Percentiles rank a stretch among this genome's conserved stretches.
phyloP scores from a whole-genome alignment of 2,329 filamentous ascomycete genomes.

The Diaporthe sp. region DNA sequence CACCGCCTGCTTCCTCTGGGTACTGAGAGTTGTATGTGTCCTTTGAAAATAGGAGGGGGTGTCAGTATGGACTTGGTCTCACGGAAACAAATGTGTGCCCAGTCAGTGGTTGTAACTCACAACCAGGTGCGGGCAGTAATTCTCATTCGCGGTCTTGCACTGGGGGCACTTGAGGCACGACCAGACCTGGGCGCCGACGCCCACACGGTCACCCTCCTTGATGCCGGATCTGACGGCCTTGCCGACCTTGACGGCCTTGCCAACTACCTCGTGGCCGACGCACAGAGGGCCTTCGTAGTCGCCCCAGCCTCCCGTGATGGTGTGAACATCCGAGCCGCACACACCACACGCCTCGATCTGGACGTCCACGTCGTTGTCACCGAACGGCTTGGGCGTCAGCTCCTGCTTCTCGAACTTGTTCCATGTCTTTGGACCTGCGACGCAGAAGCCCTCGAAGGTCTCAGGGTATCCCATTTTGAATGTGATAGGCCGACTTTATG shows the following conservation, averaged over 20 bases:
- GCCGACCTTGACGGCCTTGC: constrained; percentile 65
- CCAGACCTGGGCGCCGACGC: constrained; percentile 72
- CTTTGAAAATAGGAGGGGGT: neutral
- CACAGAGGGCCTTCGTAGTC: constrained; percentile 60
- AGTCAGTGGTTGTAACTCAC: constrained; percentile 44
- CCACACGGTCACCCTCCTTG: constrained; percentile 74
- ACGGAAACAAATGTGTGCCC: too few species aligned
- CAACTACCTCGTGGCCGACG: constrained; percentile 73
- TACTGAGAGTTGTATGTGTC: constrained; percentile 73
- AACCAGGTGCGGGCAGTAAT: constrained; percentile 63
- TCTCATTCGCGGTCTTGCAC: constrained; percentile 64
- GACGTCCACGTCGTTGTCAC: constrained; percentile 78
- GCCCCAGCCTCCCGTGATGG: constrained; percentile 69
- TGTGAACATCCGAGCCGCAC: constrained; percentile 73
- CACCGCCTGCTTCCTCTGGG: constrained; percentile 61
- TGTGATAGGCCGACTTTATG: too few species aligned
- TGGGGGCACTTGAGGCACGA: constrained; percentile 66
- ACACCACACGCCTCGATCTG: constrained; percentile 78
- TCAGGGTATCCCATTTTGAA: constrained; percentile 60
- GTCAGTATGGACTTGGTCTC: neutral
- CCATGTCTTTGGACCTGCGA: constrained; percentile 59
- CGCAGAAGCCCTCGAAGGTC: constrained; percentile 59
- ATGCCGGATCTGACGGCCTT: constrained; percentile 57
- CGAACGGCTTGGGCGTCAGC: constrained; percentile 74
- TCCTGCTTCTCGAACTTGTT: constrained; percentile 55